Evolutionary conservation across 2,329 filamentous ascomycete genomes (phyloP).

Genomic region (Cladosporium sphaerospermum): DNA sequence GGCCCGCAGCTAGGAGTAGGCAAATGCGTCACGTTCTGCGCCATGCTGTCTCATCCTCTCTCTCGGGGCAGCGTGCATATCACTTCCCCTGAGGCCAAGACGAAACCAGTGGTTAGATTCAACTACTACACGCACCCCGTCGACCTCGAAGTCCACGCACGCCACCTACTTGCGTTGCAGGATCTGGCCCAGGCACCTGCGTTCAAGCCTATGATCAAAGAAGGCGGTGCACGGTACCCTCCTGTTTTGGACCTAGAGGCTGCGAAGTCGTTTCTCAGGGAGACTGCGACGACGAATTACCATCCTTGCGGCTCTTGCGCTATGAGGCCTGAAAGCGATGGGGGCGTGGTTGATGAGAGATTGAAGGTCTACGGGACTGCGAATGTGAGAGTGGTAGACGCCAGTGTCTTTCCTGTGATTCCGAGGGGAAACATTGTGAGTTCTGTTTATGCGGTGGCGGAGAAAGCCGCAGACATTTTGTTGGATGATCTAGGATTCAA

Average conservation of each 20-base stretch:
- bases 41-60: constrained; percentile 23
- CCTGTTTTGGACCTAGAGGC: constrained; percentile 13
- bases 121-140: constrained; percentile 26
- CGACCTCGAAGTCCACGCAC: constrained; percentile 25
- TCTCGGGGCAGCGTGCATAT: constrained; percentile 25
- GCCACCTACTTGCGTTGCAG: constrained; percentile 29
- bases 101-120: constrained; percentile 22
- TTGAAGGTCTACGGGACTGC: constrained; percentile 33
- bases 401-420: constrained; percentile 29
- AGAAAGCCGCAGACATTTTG: constrained; percentile 28
- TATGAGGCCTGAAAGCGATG: constrained; percentile 17
- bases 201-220: constrained; percentile 28
- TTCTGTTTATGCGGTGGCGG: constrained; percentile 28
- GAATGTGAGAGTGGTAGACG: constrained; percentile 34
- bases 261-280: constrained; percentile 17
- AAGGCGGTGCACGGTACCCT: constrained; percentile 15
- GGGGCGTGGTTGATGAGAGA: constrained; percentile 31
- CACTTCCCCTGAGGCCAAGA: constrained; percentile 13
- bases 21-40: constrained; percentile 19
- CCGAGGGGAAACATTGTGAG: constrained; percentile 25
- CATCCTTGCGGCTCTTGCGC: constrained; percentile 38
- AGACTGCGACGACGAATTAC: constrained; percentile 25
- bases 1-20: constrained; percentile 2
- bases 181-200: constrained; percentile 36
- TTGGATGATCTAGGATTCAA: constrained; percentile 21